These are phyloP conservation scores for Aphanomyces stellatus DNA, from an alignment of 352 stramenopile genomes.

Conservation along the genomic window DNA sequence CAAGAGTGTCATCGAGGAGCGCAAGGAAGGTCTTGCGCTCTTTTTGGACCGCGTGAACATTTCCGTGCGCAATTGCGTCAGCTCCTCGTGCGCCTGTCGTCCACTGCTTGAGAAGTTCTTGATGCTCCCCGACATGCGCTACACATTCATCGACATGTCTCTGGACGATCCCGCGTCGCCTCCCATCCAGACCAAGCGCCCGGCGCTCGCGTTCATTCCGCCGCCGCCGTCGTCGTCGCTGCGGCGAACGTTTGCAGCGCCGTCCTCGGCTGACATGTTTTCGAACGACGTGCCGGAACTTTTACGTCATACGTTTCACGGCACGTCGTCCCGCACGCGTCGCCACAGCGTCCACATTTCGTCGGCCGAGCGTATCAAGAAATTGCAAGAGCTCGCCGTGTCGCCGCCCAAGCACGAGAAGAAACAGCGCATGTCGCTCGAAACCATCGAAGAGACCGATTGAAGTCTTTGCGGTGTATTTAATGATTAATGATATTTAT, in stretches of 20 bases:
- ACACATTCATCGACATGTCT: slow-evolving; percentile 74
- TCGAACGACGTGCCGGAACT: neutral
- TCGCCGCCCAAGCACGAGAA: neutral
- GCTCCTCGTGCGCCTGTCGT: slow-evolving; percentile 61
- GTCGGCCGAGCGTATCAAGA: slow-evolving; percentile 15
- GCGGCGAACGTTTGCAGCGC: neutral
- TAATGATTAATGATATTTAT: no score
- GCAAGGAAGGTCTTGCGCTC: slow-evolving; percentile 58
- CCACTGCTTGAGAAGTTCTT: slow-evolving; percentile 81
- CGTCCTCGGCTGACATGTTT: neutral
- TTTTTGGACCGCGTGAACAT: slow-evolving; percentile 73
- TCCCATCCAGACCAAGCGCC: neutral
- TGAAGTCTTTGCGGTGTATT: no score
- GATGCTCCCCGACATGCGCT: slow-evolving; percentile 83
- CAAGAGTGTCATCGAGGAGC: slow-evolving; percentile 61
- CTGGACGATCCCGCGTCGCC: neutral
- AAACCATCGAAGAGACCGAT: slow-evolving; percentile 14
- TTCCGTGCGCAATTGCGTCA: slow-evolving; percentile 63
- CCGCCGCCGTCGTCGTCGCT: neutral
- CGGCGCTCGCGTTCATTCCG: neutral
- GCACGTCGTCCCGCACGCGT: neutral
- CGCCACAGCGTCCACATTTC: slow-evolving; percentile 9
- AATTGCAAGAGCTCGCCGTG: neutral
- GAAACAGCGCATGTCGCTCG: slow-evolving; percentile 7
- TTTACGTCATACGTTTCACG: slow-evolving; percentile 11